Base-by-base conservation (phyloP, 306 rosid species). In the Pterocarpus santalinus region DNA sequence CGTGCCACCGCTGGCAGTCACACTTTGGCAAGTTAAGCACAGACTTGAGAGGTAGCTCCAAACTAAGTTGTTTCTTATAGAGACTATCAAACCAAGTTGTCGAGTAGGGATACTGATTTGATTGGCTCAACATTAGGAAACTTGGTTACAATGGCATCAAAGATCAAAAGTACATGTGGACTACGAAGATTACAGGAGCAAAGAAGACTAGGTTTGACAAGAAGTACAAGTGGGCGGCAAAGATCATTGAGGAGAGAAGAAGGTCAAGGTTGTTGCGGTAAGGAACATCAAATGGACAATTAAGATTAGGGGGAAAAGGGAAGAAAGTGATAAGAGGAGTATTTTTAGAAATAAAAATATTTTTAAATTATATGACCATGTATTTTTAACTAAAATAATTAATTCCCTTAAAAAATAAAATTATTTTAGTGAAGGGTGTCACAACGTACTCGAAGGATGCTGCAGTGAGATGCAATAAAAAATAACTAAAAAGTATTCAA, bases 121-220 rank as follows among this genome's bases (percentile, higher is more conserved):
- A 94, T 30, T 89, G 92, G 62, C 81, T 89, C 13, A 16, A 33
- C 12, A 51, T 3, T 22, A 85, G 82, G 65, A 81, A 82, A 71
- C 88, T 2, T 35, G 4, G 28, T 22, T 35, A 2, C 38, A 36
- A 28, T 1, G 55, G 28, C 28, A 22, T 81, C 2, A 71, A 86
- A 2, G 90, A 89, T 51, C 89, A 94, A 79, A 95, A 92, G 88
- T 91, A 95, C 88, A 89, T 90, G 11, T 91, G 87, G 94, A 91
- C 92, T 52, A 87, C 94, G 74, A 95, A 93, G 88, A 90, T 91
- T 72, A 91, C 88, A 85, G 88, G 80, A 7, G 60, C 72, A 34
- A 88, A 80, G 4, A 36, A 2, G 39, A 36, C 0, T 2, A 0
- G 4, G 5, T 36, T 36, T 62, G 94, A 92, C 36, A 81, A 88